Evolutionary conservation across 495 filamentous ascomycete genomes (phyloP).

Genomic region (Lophiotrema nucula): DNA sequence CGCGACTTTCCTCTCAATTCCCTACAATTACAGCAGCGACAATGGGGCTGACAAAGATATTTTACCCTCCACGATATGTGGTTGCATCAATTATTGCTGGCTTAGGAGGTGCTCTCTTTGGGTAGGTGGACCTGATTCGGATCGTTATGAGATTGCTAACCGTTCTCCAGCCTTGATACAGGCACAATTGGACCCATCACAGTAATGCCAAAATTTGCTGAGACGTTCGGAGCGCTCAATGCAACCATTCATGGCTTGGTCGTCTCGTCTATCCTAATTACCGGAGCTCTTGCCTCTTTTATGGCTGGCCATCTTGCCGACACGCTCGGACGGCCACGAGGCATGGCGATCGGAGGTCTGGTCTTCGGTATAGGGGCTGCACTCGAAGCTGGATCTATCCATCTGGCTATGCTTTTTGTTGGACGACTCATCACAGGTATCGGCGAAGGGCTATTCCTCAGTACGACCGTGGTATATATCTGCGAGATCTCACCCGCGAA

Average conservation of each 20-base stretch:
- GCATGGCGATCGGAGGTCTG: conserved; percentile 53
- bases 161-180: conserved; percentile 47
- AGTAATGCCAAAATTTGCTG: conserved; percentile 54
- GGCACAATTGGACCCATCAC: conserved; percentile 62
- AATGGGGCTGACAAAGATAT: no score
- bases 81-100: no score
- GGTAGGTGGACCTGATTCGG: no score
- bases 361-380: conserved; percentile 57
- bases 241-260: conserved; percentile 57
- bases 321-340: conserved; percentile 50
- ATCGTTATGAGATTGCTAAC: no score
- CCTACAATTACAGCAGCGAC: no score
- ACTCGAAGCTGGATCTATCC: conserved; percentile 47
- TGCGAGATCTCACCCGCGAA: conserved; percentile 60
- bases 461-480: conserved; percentile 58
- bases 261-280: conserved; percentile 61
- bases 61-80: no score
- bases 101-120: no score
- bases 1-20: no score
- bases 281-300: conserved; percentile 58
- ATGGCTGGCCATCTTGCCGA: conserved; percentile 62
- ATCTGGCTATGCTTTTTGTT: conserved; percentile 54
- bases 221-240: conserved; percentile 51
- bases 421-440: conserved; percentile 57
- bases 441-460: conserved; percentile 60